Evolutionary conservation across 2,329 filamentous ascomycete species (phyloP), one percentile per base, ranked within the genome.

Genomic region (Passalora sequoiae): DNA sequence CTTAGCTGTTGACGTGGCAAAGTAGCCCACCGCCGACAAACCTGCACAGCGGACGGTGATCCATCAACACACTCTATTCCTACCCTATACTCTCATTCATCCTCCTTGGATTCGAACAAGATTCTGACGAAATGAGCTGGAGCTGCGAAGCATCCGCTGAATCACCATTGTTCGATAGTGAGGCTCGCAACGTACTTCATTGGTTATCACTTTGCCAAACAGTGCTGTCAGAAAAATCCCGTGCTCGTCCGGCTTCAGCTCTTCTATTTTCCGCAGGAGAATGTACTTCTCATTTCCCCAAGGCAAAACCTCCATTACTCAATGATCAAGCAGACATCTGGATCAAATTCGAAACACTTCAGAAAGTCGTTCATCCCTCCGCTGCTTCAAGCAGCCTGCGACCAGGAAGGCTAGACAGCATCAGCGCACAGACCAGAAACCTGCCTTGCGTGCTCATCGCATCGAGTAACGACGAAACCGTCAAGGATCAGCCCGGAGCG

Each of bases 331-430:
- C 15, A 37, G 16, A 6, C 13, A 12, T n/a, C 33, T 24, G 3
- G 7, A 13, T 19, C 19, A 12, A 13, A 37, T 13, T 8, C 19
- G 24, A 16, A 37, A 37, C 19, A 37, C 33, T 8, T 37, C 33
- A 37, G 21, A 17, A 16, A 37, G 33, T 21, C 24, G 17, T 24
- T 37, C 33, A 8, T 22, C 10, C 8, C 19, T 37, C 19, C 33
- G 17, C 33, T 19, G 17, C 21, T 37, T 37, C 15, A n/a, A 22
- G 19, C 24, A 17, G 9, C 33, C 8, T 2, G 24, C 33, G 21
- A 73, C 77, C 25, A 83, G 65, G 66, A 81, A 82, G 50, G 84
- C 83, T 68, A 84, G 75, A 17, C 78, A 45, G 12, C 83, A 68
- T 0, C 80, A 39, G 54, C 33, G 69, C 72, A 46, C 83, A 83